phyloP scores from a whole-genome alignment of 2,329 filamentous ascomycete species.

The Alternaria alternata region DNA sequence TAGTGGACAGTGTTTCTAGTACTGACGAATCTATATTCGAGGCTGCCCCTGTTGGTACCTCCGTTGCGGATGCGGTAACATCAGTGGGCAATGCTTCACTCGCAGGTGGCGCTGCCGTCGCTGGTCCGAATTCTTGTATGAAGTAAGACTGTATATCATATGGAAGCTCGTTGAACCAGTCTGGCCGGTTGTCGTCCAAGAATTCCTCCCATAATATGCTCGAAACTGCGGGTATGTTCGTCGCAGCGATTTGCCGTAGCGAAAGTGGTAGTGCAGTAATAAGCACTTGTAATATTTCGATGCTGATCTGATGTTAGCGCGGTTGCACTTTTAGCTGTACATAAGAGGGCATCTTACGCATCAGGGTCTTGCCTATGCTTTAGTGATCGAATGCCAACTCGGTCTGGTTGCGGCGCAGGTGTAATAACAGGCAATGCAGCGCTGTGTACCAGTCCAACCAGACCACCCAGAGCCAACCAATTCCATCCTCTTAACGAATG shows the following conservation, averaged over 20 bases:
- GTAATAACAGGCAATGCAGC: slow-evolving; percentile 36
- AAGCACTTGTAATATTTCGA: slow-evolving; percentile 46
- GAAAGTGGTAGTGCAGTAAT: slow-evolving; percentile 48
- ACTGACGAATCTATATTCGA: slow-evolving; percentile 2
- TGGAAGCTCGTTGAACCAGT: slow-evolving; percentile 46
- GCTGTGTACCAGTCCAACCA: slow-evolving; percentile 21
- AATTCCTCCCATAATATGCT: slow-evolving; percentile 47
- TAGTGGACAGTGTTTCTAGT: slow-evolving; percentile 8
- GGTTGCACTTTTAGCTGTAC: background rate
- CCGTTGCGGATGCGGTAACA: slow-evolving; percentile 12
- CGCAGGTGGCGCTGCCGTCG: slow-evolving; percentile 32
- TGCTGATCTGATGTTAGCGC: slow-evolving; percentile 27
- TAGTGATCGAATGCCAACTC: slow-evolving; percentile 19
- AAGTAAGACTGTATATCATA: slow-evolving; percentile 46
- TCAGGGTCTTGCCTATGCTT: slow-evolving; percentile 37
- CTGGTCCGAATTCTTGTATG: slow-evolving; percentile 43
- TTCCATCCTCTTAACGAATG: slow-evolving; percentile 34
- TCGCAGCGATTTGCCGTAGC: slow-evolving; percentile 46
- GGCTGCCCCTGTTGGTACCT: slow-evolving; percentile 8
- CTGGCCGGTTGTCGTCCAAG: slow-evolving; percentile 42
- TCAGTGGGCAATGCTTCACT: slow-evolving; percentile 11
- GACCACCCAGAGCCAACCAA: slow-evolving; percentile 20
- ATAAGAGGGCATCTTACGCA: slow-evolving; percentile 35
- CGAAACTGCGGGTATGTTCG: slow-evolving; percentile 47
- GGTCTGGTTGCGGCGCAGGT: slow-evolving; percentile 31